A percentile compares a stretch with the other conserved stretches of the same genome.
These are phyloP conservation scores for Hordeum pubiflorum DNA, from an alignment of 202 grass and related monocot genomes.

Conservation along the genomic window DNA sequence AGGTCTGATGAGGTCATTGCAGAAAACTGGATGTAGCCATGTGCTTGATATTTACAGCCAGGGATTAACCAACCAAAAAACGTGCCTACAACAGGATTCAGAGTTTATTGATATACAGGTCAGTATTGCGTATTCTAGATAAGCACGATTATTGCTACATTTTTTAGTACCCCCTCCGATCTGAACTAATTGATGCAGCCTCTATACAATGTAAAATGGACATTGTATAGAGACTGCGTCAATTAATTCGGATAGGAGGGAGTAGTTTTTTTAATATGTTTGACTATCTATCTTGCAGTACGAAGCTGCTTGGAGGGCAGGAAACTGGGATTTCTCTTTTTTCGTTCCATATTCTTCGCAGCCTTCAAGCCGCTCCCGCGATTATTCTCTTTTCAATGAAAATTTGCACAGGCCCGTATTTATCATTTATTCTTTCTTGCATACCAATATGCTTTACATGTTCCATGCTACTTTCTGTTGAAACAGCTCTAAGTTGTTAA, in stretches of 20 bases:
- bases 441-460: not conserved
- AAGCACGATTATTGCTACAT: not conserved
- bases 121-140: slow-evolving; percentile 19
- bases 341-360: slow-evolving; percentile 38
- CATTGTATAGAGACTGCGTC: too few relatives aligned
- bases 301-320: slow-evolving; percentile 94
- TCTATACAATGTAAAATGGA: too few relatives aligned
- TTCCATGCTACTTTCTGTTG: not conserved
- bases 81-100: slow-evolving; percentile 59
- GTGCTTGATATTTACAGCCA: slow-evolving; percentile 83
- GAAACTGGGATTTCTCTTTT: slow-evolving; percentile 97
- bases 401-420: slow-evolving; percentile 69
- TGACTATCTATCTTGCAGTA: slow-evolving; percentile 43
- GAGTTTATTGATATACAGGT: slow-evolving; percentile 94
- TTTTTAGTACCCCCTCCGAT: too few relatives aligned
- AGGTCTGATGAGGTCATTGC: slow-evolving; percentile 90
- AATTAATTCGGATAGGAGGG: too few relatives aligned
- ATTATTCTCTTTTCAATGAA: slow-evolving; percentile 66
- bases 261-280: not conserved
- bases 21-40: slow-evolving; percentile 98
- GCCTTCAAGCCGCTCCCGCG: slow-evolving; percentile 31
- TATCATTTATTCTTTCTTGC: slow-evolving; percentile 19
- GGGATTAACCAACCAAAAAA: slow-evolving; percentile 64
- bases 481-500: not conserved
- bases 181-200: too few relatives aligned